A percentile compares a stretch with the other conserved stretches of the same genome.
Conservation (phyloP, 1,284 basidiomycete genomes). For the Ceratorhiza oryzae-sativae region DNA sequence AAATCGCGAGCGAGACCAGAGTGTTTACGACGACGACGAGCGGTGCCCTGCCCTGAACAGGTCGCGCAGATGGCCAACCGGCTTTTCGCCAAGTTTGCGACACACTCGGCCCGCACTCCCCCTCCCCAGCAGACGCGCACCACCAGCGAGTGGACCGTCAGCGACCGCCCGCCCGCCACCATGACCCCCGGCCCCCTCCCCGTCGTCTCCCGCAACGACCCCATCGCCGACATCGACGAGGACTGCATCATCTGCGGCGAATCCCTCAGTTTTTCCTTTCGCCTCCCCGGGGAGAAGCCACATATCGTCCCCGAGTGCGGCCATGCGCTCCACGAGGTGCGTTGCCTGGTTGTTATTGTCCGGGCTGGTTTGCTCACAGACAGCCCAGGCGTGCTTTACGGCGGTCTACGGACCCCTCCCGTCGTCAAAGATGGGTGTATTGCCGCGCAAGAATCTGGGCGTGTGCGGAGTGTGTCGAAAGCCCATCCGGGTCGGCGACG, state of each 20-base stretch:
- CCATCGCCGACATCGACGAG: conserved; percentile 73
- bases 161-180: conserved; percentile 18
- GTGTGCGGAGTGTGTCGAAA: conserved; percentile 96
- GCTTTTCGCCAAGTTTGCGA: conserved; percentile 21
- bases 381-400: conserved; percentile 84
- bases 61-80: conserved; percentile 1
- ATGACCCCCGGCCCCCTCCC: conserved; percentile 60
- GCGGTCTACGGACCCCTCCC: conserved; percentile 92
- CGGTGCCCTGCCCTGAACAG: background rate
- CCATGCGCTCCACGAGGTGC: conserved; percentile 93
- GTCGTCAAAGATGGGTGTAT: conserved; percentile 56
- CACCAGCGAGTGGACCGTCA: conserved; percentile 1
- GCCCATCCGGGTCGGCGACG: conserved; percentile 91
- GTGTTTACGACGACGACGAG: background rate
- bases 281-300: conserved; percentile 91
- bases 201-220: conserved; percentile 66
- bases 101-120: background rate
- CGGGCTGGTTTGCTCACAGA: background rate
- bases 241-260: conserved; percentile 92
- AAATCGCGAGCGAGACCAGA: too few relatives aligned
- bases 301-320: conserved; percentile 96
- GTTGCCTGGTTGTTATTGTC: conserved; percentile 46
- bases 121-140: background rate
- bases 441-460: conserved; percentile 81
- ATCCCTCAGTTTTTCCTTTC: conserved; percentile 84